Conservation (phyloP, 768 basidiomycete species). For the Xanthoconium purpureum region DNA sequence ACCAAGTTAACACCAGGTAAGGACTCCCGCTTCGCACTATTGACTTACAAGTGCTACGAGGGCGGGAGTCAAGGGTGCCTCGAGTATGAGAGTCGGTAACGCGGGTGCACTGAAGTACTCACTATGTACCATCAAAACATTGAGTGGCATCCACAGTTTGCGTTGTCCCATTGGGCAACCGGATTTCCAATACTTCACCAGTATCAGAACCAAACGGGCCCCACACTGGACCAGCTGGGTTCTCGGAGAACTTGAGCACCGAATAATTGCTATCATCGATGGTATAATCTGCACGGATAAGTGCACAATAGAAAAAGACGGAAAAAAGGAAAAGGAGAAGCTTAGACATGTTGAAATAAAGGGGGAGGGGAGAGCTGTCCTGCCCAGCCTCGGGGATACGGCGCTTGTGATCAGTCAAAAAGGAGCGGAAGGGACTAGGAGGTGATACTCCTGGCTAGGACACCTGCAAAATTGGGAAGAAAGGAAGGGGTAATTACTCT, state of each 20-base stretch:
- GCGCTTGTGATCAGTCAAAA: background rate
- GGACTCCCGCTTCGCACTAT: background rate
- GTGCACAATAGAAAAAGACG: background rate
- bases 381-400: background rate
- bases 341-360: conserved; percentile 7
- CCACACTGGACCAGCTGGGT: conserved; percentile 28
- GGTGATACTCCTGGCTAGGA: background rate
- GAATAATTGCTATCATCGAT: conserved; percentile 30
- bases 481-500: background rate
- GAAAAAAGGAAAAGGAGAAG: background rate
- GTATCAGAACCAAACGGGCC: conserved; percentile 23
- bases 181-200: conserved; percentile 17
- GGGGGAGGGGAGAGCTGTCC: background rate
- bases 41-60: conserved; percentile 24
- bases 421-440: conserved; percentile 6
- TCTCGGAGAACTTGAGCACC: conserved; percentile 23
- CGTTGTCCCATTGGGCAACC: conserved; percentile 28
- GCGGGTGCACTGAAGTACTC: conserved; percentile 2
- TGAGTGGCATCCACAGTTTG: conserved; percentile 19
- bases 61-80: background rate
- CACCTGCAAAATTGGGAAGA: background rate
- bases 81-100: conserved; percentile 3
- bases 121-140: conserved; percentile 28
- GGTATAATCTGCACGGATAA: conserved; percentile 24
- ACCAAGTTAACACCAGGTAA: background rate